Conservation (phyloP, 2,329 filamentous ascomycete species). For the Ophiostoma himal-ulmi region DNA sequence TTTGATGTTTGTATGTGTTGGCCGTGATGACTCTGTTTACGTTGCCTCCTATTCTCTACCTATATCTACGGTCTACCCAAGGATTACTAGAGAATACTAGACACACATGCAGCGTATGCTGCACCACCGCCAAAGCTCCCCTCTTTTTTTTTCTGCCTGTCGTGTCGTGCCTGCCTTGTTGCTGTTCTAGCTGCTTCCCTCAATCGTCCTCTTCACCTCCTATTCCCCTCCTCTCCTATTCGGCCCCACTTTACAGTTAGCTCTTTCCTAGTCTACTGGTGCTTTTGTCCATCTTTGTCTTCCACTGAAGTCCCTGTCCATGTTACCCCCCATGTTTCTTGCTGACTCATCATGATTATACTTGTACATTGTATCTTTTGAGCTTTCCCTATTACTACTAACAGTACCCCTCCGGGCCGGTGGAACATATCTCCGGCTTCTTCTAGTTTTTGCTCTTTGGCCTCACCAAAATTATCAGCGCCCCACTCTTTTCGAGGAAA, state of each 20-base stretch:
- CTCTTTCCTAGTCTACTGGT: background rate
- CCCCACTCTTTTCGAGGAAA: background rate
- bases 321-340: background rate
- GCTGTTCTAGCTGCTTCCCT: conserved; percentile 16
- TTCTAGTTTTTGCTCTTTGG: conserved; percentile 9
- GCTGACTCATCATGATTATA: background rate
- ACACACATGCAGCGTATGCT: background rate
- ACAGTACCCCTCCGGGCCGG: conserved; percentile 13
- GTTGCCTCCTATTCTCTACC: conserved; percentile 7
- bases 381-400: background rate
- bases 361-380: background rate
- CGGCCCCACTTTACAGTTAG: background rate
- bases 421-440: background rate
- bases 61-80: conserved; percentile 1
- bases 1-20: conserved; percentile 1
- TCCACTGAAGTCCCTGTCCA: background rate
- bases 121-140: conserved; percentile 15
- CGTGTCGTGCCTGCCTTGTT: conserved; percentile 7
- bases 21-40: background rate
- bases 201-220: background rate
- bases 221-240: conserved; percentile 12
- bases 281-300: no score
- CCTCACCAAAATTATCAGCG: background rate
- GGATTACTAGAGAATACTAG: conserved; percentile 4
- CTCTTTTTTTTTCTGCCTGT: conserved; percentile 16